These are phyloP conservation scores for Cercospora brassicicola DNA, from an alignment of 2,329 filamentous ascomycete species.

Conservation along the genomic window DNA sequence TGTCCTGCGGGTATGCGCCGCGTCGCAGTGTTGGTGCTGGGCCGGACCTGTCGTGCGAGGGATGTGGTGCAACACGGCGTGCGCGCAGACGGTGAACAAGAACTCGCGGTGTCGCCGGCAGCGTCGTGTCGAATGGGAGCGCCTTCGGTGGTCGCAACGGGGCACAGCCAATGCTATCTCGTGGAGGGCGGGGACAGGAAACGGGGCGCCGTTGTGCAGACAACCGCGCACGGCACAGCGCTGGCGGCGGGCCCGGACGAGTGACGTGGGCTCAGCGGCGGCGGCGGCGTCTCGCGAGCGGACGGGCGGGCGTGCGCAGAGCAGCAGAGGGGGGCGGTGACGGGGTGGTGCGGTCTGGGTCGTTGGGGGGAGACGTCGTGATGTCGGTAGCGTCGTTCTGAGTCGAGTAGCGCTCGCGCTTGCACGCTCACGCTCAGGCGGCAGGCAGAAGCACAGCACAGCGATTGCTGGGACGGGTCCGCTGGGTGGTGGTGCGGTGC, in stretches of 20 bases:
- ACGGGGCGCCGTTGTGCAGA: conserved; percentile 4
- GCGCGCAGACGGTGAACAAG: conserved; percentile 12
- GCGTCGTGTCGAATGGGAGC: conserved; percentile 7
- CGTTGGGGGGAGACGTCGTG: neutral
- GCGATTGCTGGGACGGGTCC: neutral
- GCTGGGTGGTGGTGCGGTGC: neutral
- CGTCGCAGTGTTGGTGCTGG: conserved; percentile 8
- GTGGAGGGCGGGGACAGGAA: conserved; percentile 2
- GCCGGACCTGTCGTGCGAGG: conserved; percentile 16
- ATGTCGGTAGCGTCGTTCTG: neutral
- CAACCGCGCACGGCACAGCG: conserved; percentile 5
- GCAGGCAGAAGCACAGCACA: neutral
- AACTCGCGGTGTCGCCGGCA: conserved; percentile 8
- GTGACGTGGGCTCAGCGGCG: neutral
- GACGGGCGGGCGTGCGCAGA: neutral
- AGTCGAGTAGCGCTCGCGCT: conserved; percentile 7
- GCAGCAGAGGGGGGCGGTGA: neutral
- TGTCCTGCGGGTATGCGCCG: conserved; percentile 11
- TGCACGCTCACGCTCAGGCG: neutral
- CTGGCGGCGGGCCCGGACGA: neutral
- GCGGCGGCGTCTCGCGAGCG: neutral
- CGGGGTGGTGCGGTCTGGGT: neutral
- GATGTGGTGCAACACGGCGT: neutral
- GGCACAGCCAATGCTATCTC: conserved; percentile 4
- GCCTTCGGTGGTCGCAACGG: conserved; percentile 5